Conservation (phyloP, 1,284 basidiomycete genomes). For the Exobasidium rhododendri region DNA sequence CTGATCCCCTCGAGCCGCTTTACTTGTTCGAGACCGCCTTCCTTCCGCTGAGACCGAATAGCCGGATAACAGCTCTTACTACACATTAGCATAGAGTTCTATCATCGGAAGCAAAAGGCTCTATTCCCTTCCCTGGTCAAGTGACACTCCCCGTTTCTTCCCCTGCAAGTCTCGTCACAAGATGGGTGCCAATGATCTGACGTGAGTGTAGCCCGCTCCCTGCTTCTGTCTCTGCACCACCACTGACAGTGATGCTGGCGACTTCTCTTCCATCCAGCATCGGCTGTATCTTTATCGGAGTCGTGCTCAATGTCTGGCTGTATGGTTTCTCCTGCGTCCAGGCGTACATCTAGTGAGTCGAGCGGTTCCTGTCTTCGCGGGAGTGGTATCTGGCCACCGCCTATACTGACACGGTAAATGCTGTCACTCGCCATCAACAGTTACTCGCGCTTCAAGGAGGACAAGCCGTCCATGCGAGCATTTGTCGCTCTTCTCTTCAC, state of each 20-base stretch:
- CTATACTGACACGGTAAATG: neutral
- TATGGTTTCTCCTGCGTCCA: conserved; percentile 45
- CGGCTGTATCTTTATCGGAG: conserved; percentile 46
- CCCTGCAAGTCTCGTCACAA: too few relatives aligned
- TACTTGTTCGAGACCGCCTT: too few relatives aligned
- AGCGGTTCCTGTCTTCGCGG: too few relatives aligned
- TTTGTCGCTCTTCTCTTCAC: conserved; percentile 37
- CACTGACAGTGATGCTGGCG: neutral
- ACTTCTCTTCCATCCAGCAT: conserved; percentile 20
- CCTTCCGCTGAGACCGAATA: too few relatives aligned
- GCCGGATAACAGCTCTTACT: too few relatives aligned
- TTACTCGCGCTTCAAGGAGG: conserved; percentile 38
- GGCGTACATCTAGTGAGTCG: conserved; percentile 36
- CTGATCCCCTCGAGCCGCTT: too few relatives aligned
- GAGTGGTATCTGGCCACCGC: neutral
- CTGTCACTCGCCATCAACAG: neutral
- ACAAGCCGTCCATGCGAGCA: conserved; percentile 38
- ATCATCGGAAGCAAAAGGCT: too few relatives aligned
- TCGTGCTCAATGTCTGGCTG: conserved; percentile 44
- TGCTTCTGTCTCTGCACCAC: too few relatives aligned
- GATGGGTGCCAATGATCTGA: neutral
- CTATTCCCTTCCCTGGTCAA: too few relatives aligned
- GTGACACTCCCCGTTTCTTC: too few relatives aligned
- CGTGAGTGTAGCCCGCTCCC: too few relatives aligned
- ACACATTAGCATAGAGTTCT: too few relatives aligned